Conservation (phyloP, 495 filamentous ascomycete species). For the Hypoxylon perforatum region DNA sequence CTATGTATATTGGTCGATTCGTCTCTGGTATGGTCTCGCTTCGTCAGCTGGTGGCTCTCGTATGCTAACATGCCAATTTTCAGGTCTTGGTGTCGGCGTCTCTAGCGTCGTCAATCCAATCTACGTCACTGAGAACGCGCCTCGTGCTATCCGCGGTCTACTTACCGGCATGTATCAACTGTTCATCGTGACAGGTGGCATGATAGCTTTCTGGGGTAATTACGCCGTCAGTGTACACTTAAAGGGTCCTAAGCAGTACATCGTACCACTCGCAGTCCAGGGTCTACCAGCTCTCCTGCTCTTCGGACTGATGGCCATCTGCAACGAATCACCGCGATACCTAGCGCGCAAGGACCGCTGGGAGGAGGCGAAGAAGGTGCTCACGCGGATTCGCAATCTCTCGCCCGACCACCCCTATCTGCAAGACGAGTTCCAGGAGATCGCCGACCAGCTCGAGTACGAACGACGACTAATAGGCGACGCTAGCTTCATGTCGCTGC, state of each 20-base stretch:
- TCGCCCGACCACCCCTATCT: constrained; percentile 71
- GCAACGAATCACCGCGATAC: constrained; percentile 78
- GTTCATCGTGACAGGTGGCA: constrained; percentile 71
- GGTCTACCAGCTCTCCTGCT: constrained; percentile 70
- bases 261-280: constrained; percentile 76
- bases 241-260: constrained; percentile 64
- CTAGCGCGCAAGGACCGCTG: constrained; percentile 75
- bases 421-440: constrained; percentile 72
- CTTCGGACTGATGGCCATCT: constrained; percentile 66
- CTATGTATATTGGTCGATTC: constrained; percentile 75
- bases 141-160: constrained; percentile 75
- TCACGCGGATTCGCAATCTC: constrained; percentile 66
- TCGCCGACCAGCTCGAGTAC: constrained; percentile 74
- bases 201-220: constrained; percentile 73
- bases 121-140: constrained; percentile 72
- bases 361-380: constrained; percentile 70
- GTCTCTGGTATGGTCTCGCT: constrained; percentile 61
- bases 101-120: constrained; percentile 71
- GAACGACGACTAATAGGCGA: constrained; percentile 73
- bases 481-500: constrained; percentile 70
- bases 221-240: constrained; percentile 67
- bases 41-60: neutral
- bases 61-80: neutral
- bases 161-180: constrained; percentile 78
- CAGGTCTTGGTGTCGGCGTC: constrained; percentile 69